Conservation (phyloP, 208 protist species). For the Endotrypanum monterogeii region DNA sequence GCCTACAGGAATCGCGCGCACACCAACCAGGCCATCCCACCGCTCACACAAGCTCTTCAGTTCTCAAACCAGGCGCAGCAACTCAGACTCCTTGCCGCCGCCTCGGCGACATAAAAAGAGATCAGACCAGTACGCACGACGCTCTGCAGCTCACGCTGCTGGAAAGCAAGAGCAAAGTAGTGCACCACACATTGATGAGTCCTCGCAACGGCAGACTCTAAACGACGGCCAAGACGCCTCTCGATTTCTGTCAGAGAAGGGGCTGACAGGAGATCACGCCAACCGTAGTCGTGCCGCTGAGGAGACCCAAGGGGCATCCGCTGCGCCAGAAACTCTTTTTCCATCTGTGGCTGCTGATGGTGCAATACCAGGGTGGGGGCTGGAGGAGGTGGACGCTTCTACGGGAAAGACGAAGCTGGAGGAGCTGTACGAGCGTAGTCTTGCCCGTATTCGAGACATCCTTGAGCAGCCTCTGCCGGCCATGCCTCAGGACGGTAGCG, state of each 20-base stretch:
- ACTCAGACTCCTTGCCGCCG: background rate
- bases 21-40: background rate
- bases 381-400: constrained; percentile 49
- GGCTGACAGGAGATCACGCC: background rate
- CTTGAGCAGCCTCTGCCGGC: constrained; percentile 72
- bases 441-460: constrained; percentile 60
- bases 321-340: background rate
- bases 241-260: background rate
- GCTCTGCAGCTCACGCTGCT: background rate
- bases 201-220: background rate
- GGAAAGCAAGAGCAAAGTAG: background rate
- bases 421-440: constrained; percentile 55
- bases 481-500: constrained; percentile 69
- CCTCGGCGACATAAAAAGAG: background rate
- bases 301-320: background rate
- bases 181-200: background rate
- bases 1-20: background rate
- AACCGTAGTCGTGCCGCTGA: background rate
- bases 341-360: background rate
- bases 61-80: background rate
- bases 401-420: constrained; percentile 72
- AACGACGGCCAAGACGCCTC: background rate
- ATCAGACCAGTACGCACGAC: background rate
- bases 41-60: background rate
- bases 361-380: constrained; percentile 41